Percentiles rank a stretch among this genome's conserved stretches.
Conservation (phyloP, 345 rosid genomes). For the Euphorbia tirucalli region DNA sequence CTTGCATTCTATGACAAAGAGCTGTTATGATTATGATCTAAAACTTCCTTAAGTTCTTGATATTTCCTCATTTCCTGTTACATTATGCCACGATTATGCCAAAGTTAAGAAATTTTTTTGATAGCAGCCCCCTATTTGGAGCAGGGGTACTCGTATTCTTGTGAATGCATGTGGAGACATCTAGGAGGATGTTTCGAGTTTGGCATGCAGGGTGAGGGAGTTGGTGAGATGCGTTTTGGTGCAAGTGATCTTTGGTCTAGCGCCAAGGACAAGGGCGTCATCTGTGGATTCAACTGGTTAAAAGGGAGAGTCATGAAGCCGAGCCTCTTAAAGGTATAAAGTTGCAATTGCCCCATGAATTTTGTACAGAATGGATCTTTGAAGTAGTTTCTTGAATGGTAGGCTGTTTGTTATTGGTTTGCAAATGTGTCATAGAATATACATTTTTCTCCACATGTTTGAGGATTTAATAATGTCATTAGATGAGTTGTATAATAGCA, state of each 20-base stretch:
- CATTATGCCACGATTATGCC: conserved; percentile 5
- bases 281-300: too few species aligned
- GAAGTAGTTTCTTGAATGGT: conserved; percentile 2
- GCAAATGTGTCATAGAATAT: too few species aligned
- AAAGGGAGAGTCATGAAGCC: too few species aligned
- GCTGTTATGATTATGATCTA: conserved; percentile 28
- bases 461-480: conserved; percentile 3
- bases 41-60: neutral
- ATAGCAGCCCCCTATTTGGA: neutral
- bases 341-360: neutral
- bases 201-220: neutral
- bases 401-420: too few species aligned
- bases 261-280: neutral
- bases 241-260: neutral
- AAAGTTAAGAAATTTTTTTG: neutral
- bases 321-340: neutral
- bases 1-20: conserved; percentile 80
- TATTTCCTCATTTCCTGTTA: neutral
- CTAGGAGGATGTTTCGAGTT: neutral
- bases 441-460: neutral
- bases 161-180: conserved; percentile 5
- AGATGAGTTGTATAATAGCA: neutral
- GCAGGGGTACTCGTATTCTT: neutral
- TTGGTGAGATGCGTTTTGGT: neutral
- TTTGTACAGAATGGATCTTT: conserved; percentile 13